Base-by-base conservation (phyloP, 1,139 yeast genomes). In the Saccharomyces hybrid region DNA sequence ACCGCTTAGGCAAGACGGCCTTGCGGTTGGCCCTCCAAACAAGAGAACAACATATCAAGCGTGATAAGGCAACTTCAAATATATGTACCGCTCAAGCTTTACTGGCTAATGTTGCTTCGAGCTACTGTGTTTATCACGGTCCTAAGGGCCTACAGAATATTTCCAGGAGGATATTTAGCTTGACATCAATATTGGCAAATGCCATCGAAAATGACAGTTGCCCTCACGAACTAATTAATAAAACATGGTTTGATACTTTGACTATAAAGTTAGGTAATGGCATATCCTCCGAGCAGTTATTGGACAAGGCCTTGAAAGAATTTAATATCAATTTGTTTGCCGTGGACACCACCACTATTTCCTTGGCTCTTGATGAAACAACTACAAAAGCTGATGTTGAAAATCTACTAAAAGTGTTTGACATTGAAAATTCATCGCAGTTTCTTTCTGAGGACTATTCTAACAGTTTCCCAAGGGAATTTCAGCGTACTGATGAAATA, bases 71-170 rank as follows among this genome's bases (percentile, higher is more conserved):
- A 16, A 93, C 99, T 31, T 89, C 96, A 47, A 93, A 93, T 70
- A 93, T 93, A 58, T 93, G 99, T 76, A 93, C 99, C 42, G 96
- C 98, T 8, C 98, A 93, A 76, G 98, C 98, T 23, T 77, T 93
- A 57, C 77, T 93, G 61, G 99, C 99, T 42, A 93, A 93, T 72
- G 90, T 93, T 77, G 82, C 97, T 27, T 93, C 98, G 46, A 89
- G 87, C 82, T 93, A 91, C 70, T 97, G 95, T 8, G 96, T 93
- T 46, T 93, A 90, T 74, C 99, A 93, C 67, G 99, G 99, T 46
- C 95, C 96, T 32, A 78, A 85, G 63, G 97, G 97, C n/a, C 78
- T 93, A 64, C 80, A 77, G 67, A 76, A 81, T 57, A 93, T 93
- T 62, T 95, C 98, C 16, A 71, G 75, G 54, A 81, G 96, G 67